Evolutionary conservation across 768 basidiomycete genomes (phyloP), one percentile per base, ranked within the genome.

Genomic region (Suillus placidus): DNA sequence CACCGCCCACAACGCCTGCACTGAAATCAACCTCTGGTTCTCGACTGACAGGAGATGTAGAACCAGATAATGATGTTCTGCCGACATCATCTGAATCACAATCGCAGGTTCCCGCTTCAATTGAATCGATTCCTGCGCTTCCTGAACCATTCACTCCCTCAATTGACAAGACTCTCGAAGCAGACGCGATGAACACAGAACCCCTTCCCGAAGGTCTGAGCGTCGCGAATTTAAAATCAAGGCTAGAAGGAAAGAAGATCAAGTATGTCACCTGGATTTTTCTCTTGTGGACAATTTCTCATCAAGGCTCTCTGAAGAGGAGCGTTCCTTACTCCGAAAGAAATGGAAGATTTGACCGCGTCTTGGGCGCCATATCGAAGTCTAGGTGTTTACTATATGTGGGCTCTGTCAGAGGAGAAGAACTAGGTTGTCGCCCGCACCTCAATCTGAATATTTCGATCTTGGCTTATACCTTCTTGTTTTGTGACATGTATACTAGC

Each of bases 311-410:
- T 52, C 63, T 30, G 57, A 72, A 91, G 90, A 78, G 89, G 89
- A 8, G 87, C 87, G 30, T 74, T 94, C 66, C 79, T 95, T 68
- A 91, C 91, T 3, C 91, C 93, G 7, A 79, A 85, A 58, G 93
- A 96, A 77, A 94, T 95, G 93, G 85, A 89, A 66, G 84, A 82
- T 32, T 75, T 96, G 66, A 93, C 93, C 4, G 86, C 86, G 60
- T 70, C 78, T 35, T 96, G 94, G 94, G 85, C 80, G 70, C 94
- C 94, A 5, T 96, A 92, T 73, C 80, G 93, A 70, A 93, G 91
- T 71, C 67, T 95, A 37, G 94, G 91, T 90, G 90, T 92, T 30
- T 94, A 90, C 76, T 94, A 92, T 77, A 94, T 94, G 92, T 95
- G 93, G 93, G 85, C 90, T 2, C 80, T 93, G 63, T 85, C 87